Conservation (phyloP, 805 yeast genomes). For the Metschnikowia santaceciliae region DNA sequence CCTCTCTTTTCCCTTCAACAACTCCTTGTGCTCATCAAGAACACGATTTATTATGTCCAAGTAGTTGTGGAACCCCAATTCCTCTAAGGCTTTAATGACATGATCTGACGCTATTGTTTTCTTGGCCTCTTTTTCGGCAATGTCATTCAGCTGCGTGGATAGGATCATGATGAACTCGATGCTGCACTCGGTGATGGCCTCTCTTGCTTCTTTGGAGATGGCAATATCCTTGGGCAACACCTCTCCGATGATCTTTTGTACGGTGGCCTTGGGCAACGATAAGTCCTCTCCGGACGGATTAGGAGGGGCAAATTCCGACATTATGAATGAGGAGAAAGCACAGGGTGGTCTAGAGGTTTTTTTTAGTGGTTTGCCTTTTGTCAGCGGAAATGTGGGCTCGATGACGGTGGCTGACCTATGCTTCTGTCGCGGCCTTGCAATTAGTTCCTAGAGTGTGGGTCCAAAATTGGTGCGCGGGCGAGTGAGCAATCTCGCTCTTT, state of each 20-base stretch:
- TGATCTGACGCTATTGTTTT: slow-evolving; percentile 97
- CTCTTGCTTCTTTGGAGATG: slow-evolving; percentile 90
- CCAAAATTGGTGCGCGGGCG: slow-evolving; percentile 1
- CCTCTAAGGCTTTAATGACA: slow-evolving; percentile 83
- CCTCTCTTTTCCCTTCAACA: slow-evolving; percentile 82
- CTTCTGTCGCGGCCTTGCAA: slow-evolving; percentile 3
- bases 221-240: slow-evolving; percentile 84
- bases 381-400: background rate
- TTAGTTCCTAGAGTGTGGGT: background rate
- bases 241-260: slow-evolving; percentile 89
- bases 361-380: background rate
- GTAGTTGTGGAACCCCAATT: slow-evolving; percentile 82
- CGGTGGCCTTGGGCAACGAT: slow-evolving; percentile 70
- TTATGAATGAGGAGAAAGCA: slow-evolving; percentile 6
- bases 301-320: slow-evolving; percentile 39
- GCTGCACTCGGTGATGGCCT: slow-evolving; percentile 92
- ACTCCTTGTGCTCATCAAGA: slow-evolving; percentile 81
- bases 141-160: slow-evolving; percentile 90
- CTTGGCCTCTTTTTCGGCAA: slow-evolving; percentile 93
- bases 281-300: slow-evolving; percentile 34
- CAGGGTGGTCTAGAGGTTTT: background rate
- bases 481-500: slow-evolving; percentile 4
- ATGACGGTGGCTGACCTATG: background rate
- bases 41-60: slow-evolving; percentile 77
- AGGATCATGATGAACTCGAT: slow-evolving; percentile 93